Percentiles rank a stretch among this genome's conserved stretches.
phyloP scores from a whole-genome alignment of 257 asterid genomes.

The Knoxia roxburghii region DNA sequence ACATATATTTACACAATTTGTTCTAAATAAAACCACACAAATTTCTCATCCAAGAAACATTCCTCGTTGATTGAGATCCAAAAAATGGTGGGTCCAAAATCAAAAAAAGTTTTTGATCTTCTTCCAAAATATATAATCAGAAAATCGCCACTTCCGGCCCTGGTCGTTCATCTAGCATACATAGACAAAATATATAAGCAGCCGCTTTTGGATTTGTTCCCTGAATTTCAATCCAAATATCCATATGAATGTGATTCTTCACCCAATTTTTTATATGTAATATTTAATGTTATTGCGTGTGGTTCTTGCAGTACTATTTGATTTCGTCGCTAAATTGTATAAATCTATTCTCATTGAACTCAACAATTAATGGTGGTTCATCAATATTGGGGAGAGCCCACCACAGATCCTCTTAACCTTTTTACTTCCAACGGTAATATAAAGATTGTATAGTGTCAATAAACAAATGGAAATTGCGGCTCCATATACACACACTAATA shows the following conservation, averaged over 20 bases:
- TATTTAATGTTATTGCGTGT: neutral
- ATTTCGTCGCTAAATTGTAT: neutral
- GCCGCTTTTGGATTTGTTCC: slow-evolving; percentile 1
- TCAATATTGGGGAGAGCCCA: no score
- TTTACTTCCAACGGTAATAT: no score
- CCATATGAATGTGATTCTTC: slow-evolving; percentile 1
- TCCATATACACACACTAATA: no score
- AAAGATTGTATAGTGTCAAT: no score
- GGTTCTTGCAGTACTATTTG: slow-evolving; percentile 12
- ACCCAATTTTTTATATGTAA: neutral
- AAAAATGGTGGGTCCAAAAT: slow-evolving; percentile 6
- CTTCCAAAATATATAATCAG: neutral
- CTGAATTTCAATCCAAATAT: slow-evolving; percentile 5
- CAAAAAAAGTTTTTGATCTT: slow-evolving; percentile 6
- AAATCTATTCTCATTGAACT: slow-evolving; percentile 7
- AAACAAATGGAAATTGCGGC: no score
- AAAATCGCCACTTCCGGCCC: neutral
- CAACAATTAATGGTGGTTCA: neutral
- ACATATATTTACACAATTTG: neutral
- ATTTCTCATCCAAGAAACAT: neutral
- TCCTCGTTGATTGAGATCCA: neutral
- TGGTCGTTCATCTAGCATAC: slow-evolving; percentile 14
- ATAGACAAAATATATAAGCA: neutral
- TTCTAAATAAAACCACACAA: neutral
- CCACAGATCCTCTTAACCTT: neutral